Evolutionary conservation across 306 rosid genomes (phyloP).

Genomic region (Lotus japonicus): DNA sequence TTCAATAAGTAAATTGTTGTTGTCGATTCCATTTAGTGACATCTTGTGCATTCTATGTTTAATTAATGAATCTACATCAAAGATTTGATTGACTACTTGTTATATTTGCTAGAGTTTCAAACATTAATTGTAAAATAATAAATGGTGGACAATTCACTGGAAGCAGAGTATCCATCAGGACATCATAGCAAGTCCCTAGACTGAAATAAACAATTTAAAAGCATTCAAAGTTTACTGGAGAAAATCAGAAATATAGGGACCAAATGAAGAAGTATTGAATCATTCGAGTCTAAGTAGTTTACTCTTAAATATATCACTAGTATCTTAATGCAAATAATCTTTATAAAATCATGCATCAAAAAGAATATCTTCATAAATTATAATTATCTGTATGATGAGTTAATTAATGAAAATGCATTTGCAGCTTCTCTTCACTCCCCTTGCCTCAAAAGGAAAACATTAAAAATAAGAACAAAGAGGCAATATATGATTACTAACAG

Average conservation of each 20-base stretch:
- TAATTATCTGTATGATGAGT: neutral
- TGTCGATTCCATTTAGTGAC: neutral
- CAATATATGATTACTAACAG: constrained; percentile 6
- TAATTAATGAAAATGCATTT: constrained; percentile 15
- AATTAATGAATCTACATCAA: neutral
- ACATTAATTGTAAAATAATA: neutral
- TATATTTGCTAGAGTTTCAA: neutral
- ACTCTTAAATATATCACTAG: neutral
- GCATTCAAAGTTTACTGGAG: neutral
- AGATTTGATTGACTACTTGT: constrained; percentile 11
- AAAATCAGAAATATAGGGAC: neutral
- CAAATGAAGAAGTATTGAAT: neutral
- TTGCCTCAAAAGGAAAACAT: neutral
- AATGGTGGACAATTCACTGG: neutral
- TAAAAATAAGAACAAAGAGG: neutral
- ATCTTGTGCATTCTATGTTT: neutral
- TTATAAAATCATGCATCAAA: neutral
- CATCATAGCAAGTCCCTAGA: neutral
- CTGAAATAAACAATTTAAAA: neutral
- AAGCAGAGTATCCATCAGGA: neutral
- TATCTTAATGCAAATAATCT: neutral
- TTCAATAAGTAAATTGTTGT: neutral
- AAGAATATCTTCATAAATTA: neutral
- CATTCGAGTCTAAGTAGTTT: neutral
- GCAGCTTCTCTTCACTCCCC: neutral